Evolutionary conservation across 2,329 filamentous ascomycete species (phyloP).

Genomic region (Cladosporium sp.): DNA sequence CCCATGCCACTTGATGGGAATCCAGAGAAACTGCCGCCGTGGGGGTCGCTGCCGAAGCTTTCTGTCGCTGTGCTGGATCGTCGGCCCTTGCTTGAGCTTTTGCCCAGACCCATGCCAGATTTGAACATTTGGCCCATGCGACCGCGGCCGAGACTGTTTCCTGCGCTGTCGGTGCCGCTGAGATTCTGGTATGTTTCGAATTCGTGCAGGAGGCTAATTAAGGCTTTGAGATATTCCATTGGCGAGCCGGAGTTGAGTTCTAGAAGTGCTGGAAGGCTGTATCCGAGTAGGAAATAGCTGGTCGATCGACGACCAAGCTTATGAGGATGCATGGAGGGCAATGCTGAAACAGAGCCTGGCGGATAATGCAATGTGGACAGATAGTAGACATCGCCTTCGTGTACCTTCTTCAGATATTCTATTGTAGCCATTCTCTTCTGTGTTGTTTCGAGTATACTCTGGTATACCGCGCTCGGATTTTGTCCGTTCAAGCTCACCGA

Average conservation of each 20-base stretch:
- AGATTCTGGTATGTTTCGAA: slow-evolving; percentile 92
- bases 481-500: slow-evolving; percentile 10
- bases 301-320: slow-evolving; percentile 86
- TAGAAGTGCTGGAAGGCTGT: slow-evolving; percentile 83
- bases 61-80: slow-evolving; percentile 58
- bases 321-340: slow-evolving; percentile 79
- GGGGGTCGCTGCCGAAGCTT: slow-evolving; percentile 39
- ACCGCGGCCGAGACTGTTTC: slow-evolving; percentile 68
- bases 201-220: slow-evolving; percentile 81
- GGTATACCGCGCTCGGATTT: slow-evolving; percentile 55
- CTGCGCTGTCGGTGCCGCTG: slow-evolving; percentile 64
- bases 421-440: slow-evolving; percentile 91
- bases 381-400: slow-evolving; percentile 94
- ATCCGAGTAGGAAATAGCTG: slow-evolving; percentile 86
- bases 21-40: neutral
- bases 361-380: slow-evolving; percentile 96
- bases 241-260: slow-evolving; percentile 79
- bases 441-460: slow-evolving; percentile 75
- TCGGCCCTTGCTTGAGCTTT: slow-evolving; percentile 33
- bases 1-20: slow-evolving; percentile 2
- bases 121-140: slow-evolving; percentile 60
- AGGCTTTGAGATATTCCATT: slow-evolving; percentile 78
- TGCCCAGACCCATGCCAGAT: slow-evolving; percentile 36
- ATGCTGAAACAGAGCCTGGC: slow-evolving; percentile 69
- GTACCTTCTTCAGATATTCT: slow-evolving; percentile 86